Evolutionary conservation across 2,329 filamentous ascomycete genomes (phyloP), one percentile per base, ranked within the genome.

Genomic region (Colletotrichum sp.): DNA sequence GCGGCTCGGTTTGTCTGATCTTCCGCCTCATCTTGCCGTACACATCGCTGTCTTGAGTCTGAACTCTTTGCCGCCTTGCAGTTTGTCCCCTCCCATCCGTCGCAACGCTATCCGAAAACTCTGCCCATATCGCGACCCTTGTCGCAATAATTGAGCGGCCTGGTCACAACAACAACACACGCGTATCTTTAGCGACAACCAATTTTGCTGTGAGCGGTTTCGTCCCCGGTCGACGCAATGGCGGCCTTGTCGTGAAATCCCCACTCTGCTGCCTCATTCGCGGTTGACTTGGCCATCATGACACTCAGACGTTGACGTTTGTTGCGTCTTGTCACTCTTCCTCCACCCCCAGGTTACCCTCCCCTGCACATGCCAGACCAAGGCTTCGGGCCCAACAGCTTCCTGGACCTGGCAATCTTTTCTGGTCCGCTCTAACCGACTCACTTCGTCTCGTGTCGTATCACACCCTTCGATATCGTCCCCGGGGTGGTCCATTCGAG

Each of bases 1-100:
- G 74, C 66, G 71, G 74, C 74, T 71, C 60, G 21, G n/a, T 75
- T 18, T 76, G 74, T 76, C 60, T 76, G 74, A 76, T 76, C 71
- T 75, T 75, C 74, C 66, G 67, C 66, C 72, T 76, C 71, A 67
- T 67, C 60, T 66, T 67, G 59, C 64, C 48, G 12, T 68, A 30
- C 32, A 48, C 70, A 55, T 59, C 34, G 57, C 26, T 34, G 43
- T 30, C 39, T 12, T 21, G 28, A 43, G 64, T 39, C 70, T 64
- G 69, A 60, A 48, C 39, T 63, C n/a, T 14, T 55, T 43, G 55
- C 57, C n/a, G 59, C 43, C 34, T 14, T 34, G 21, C 61, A 39
- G 57, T 34, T 39, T n/a, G 30, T 55, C 28, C 55, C 32, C 43
- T 26, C 26, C 34, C 10, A 28, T 13, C 16, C 39, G 55, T 64